Evolutionary conservation across 495 filamentous ascomycete species (phyloP).

Genomic region (Penicillium lividum): DNA sequence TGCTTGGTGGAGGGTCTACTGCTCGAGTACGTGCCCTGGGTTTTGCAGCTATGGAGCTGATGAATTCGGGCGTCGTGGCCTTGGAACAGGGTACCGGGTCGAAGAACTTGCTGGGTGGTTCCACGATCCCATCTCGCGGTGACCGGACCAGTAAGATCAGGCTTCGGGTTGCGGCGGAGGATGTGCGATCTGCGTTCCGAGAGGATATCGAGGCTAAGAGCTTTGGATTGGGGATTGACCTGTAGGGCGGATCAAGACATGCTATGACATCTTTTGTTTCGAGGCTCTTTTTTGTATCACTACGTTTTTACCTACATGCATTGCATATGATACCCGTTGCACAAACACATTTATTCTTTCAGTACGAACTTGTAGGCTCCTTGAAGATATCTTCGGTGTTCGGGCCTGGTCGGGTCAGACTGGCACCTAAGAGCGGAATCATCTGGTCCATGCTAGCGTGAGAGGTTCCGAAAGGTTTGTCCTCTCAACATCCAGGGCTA

Average conservation of each 20-base stretch:
- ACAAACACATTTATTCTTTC: background rate
- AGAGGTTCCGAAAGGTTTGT: background rate
- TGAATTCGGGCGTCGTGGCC: constrained; percentile 83
- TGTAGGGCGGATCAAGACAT: constrained; percentile 20
- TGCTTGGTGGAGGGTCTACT: constrained; percentile 42
- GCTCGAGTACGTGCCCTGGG: constrained; percentile 68
- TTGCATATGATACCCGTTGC: constrained; percentile 35
- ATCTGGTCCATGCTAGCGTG: too few relatives aligned
- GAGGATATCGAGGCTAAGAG: constrained; percentile 86
- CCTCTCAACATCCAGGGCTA: background rate
- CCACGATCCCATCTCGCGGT: constrained; percentile 56
- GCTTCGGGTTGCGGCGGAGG: constrained; percentile 83
- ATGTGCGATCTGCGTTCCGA: constrained; percentile 80
- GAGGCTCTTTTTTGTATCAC: constrained; percentile 8
- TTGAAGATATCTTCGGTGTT: background rate
- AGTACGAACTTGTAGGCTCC: background rate
- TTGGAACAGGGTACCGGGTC: constrained; percentile 60
- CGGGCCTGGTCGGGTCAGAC: too few relatives aligned
- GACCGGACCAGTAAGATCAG: constrained; percentile 86
- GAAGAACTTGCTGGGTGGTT: constrained; percentile 34
- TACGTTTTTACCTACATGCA: background rate
- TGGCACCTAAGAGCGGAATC: too few relatives aligned
- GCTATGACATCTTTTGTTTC: background rate
- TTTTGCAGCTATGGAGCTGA: constrained; percentile 73
- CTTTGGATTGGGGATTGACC: constrained; percentile 55